Percentiles rank a stretch among this genome's conserved stretches.
Conservation (phyloP, 2,329 filamentous ascomycete species). For the Cordyceps javanica region DNA sequence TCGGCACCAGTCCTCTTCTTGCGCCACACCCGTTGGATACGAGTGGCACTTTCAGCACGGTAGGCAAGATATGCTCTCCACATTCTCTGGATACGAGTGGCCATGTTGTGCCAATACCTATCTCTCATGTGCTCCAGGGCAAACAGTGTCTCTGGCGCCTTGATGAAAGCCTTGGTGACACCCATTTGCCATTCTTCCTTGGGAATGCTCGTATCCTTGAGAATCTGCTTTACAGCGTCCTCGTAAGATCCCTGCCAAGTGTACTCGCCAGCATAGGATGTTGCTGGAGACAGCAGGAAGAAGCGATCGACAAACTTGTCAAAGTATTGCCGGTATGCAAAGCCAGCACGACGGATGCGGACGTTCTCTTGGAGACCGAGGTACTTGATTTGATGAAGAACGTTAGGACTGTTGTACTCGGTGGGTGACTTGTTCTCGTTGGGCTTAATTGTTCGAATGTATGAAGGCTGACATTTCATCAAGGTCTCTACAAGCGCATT, state of each 20-base stretch:
- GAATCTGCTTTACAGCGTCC: constrained; percentile 81
- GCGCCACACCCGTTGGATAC: constrained; percentile 93
- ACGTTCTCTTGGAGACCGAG: constrained; percentile 99
- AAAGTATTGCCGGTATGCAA: constrained; percentile 93
- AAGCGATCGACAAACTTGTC: constrained; percentile 98
- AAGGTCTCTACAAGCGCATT: constrained; percentile 91
- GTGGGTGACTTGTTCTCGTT: constrained; percentile 97
- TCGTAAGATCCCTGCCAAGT: constrained; percentile 89
- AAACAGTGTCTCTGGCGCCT: constrained; percentile 94
- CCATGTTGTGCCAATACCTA: constrained; percentile 99
- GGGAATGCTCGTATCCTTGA: constrained; percentile 94
- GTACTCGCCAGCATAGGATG: constrained; percentile 94
- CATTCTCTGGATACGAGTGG: constrained; percentile 90
- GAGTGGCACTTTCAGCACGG: constrained; percentile 81
- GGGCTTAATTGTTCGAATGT: constrained; percentile 98
- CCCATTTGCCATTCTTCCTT: constrained; percentile 96
- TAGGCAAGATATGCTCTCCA: constrained; percentile 96
- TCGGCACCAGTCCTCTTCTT: constrained; percentile 88
- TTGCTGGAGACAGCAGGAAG: constrained; percentile 89
- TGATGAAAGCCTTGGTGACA: constrained; percentile 95
- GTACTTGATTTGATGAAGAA: constrained; percentile 98
- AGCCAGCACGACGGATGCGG: constrained; percentile 89
- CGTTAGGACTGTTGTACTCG: constrained; percentile 88
- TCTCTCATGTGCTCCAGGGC: constrained; percentile 97
- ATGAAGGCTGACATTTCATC: constrained; percentile 96